A percentile compares a stretch with the other conserved stretches of the same genome.
These are phyloP conservation scores for Sphagnum magellanicum DNA, from an alignment of 228 moss, liverwort and hornwort species.

Conservation along the genomic window DNA sequence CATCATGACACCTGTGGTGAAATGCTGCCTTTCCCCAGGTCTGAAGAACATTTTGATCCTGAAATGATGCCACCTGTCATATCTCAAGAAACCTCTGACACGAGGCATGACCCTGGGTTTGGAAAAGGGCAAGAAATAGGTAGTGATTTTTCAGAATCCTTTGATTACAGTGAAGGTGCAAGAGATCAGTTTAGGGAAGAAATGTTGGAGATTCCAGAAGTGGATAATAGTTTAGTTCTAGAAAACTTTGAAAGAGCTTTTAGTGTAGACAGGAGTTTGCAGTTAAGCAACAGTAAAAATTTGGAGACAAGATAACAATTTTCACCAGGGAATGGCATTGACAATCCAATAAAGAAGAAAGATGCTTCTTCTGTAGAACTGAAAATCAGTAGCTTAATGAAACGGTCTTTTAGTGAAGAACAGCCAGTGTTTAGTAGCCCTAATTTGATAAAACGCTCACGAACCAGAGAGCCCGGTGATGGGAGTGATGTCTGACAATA, in stretches of 20 bases:
- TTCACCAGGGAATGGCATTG: background rate
- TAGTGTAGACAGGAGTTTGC: background rate
- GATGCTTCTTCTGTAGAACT: conserved; percentile 4
- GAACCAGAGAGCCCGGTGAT: conserved; percentile 1
- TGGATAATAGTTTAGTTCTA: conserved; percentile 5
- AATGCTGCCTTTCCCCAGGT: conserved; percentile 1
- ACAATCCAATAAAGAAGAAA: background rate
- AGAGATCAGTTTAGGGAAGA: background rate
- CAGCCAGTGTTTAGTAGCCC: background rate
- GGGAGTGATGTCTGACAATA: background rate
- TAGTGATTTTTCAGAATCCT: conserved; percentile 4
- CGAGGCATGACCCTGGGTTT: background rate
- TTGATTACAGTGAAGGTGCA: conserved; percentile 9
- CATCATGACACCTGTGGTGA: background rate
- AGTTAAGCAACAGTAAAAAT: background rate
- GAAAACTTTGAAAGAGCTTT: conserved; percentile 1
- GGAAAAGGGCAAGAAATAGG: background rate
- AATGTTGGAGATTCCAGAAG: conserved; percentile 1
- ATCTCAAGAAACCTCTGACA: conserved; percentile 6
- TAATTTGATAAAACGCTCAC: conserved; percentile 1
- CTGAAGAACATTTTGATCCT: conserved; percentile 2
- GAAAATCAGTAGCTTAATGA: conserved; percentile 21
- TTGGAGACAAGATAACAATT: background rate
- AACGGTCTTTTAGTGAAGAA: conserved; percentile 16
- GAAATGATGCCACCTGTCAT: conserved; percentile 15